Evolutionary conservation across 345 rosid species (phyloP).

Genomic region (Populus alba): DNA sequence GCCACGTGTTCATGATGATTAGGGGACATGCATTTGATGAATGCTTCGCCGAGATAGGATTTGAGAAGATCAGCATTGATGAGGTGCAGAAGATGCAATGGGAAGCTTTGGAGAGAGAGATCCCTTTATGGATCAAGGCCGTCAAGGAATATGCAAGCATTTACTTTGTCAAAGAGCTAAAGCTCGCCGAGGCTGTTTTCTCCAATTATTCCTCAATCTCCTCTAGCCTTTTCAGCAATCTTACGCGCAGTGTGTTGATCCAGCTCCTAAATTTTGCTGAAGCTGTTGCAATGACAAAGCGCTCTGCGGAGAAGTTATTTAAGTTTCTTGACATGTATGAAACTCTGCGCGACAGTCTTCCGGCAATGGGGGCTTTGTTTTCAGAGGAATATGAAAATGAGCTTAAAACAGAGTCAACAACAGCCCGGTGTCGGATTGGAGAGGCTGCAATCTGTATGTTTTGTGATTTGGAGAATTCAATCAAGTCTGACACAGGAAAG

Average conservation of each 20-base stretch:
- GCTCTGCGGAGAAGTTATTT: constrained; percentile 73
- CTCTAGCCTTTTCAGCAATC: constrained; percentile 45
- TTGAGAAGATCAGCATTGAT: constrained; percentile 71
- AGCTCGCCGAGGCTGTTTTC: constrained; percentile 51
- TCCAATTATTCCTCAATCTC: constrained; percentile 32
- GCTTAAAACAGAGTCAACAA: constrained; percentile 49
- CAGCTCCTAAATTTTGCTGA: constrained; percentile 73
- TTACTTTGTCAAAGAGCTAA: constrained; percentile 55
- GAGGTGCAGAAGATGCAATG: constrained; percentile 77
- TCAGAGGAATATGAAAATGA: constrained; percentile 41
- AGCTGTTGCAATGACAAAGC: constrained; percentile 67
- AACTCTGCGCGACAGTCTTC: constrained; percentile 51
- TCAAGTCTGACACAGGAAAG: constrained; percentile 62
- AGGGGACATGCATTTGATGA: constrained; percentile 61
- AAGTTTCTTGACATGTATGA: constrained; percentile 81
- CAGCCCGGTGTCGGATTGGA: constrained; percentile 57
- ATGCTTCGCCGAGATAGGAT: constrained; percentile 49
- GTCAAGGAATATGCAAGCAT: constrained; percentile 52
- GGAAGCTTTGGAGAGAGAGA: constrained; percentile 74
- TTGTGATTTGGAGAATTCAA: constrained; percentile 66
- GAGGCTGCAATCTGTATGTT: constrained; percentile 68
- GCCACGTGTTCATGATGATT: constrained; percentile 51
- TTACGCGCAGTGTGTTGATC: constrained; percentile 49
- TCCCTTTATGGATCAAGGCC: constrained; percentile 59
- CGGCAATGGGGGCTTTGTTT: constrained; percentile 40